Conservation (phyloP, 2,329 filamentous ascomycete genomes). For the Fusarium continuum region DNA sequence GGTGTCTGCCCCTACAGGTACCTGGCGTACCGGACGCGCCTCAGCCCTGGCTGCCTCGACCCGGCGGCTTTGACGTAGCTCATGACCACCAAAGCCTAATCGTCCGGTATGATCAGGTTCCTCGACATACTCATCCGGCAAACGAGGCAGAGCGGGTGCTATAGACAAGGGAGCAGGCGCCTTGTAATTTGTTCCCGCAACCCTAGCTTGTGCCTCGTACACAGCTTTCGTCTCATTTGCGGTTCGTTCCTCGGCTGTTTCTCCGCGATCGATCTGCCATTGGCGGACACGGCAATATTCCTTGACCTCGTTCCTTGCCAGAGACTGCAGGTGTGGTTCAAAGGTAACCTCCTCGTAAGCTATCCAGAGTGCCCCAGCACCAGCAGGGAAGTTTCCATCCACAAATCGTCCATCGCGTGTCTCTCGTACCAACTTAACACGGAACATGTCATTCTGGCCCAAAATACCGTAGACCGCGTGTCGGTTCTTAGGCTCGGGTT, state of each 20-base stretch:
- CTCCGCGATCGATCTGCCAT: slow-evolving; percentile 64
- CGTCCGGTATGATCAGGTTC: slow-evolving; percentile 25
- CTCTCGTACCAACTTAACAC: slow-evolving; percentile 68
- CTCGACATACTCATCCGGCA: slow-evolving; percentile 31
- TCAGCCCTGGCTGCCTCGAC: slow-evolving; percentile 44
- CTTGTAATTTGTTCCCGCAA: slow-evolving; percentile 46
- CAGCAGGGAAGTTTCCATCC: slow-evolving; percentile 67
- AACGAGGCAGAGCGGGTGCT: slow-evolving; percentile 35
- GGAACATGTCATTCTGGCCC: slow-evolving; percentile 70
- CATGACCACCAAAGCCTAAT: slow-evolving; percentile 46
- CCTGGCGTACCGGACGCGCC: slow-evolving; percentile 43
- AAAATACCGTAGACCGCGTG: slow-evolving; percentile 72
- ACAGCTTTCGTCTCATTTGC: slow-evolving; percentile 64
- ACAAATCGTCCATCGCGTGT: slow-evolving; percentile 68
- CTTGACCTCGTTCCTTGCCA: slow-evolving; percentile 66
- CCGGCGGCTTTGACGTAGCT: slow-evolving; percentile 57
- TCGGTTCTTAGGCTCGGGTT: slow-evolving; percentile 57
- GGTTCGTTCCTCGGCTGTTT: slow-evolving; percentile 57
- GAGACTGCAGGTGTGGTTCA: slow-evolving; percentile 61
- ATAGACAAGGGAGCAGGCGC: slow-evolving; percentile 38
- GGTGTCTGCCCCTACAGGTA: slow-evolving; percentile 35
- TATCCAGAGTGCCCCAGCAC: slow-evolving; percentile 70
- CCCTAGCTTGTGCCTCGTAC: slow-evolving; percentile 58
- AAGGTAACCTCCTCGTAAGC: slow-evolving; percentile 69
- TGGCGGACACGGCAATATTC: slow-evolving; percentile 71